Evolutionary conservation across 164 flowering plant species (phyloP), one percentile per base, ranked within the genome.

Genomic region (Paratinospora sagittata): DNA sequence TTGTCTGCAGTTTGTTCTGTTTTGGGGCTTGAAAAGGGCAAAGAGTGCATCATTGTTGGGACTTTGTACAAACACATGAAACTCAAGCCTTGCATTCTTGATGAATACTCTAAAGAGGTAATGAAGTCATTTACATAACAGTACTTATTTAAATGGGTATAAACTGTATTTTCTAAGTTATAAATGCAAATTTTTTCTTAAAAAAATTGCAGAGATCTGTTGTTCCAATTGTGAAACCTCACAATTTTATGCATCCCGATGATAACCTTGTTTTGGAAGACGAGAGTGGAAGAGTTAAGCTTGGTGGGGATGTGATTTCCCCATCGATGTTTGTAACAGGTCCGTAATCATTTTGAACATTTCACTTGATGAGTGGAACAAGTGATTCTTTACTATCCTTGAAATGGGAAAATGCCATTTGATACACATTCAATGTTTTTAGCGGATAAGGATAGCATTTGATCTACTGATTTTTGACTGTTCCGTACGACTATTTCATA

Each of bases 41-140:
- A 90, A 75, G 93, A 90, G 64, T 95, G 99, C 80, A 75, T 95
- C 49, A 74, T 93, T 67, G 91, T 95, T 72, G 99, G 99, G 63
- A 95, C 99, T 49, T 74, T 95, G n/a, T 95, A 86, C 86, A 95
- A 95, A 85, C 96, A 93, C 75, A 95, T 95, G 99, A 92, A 87
- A 78, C 95, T 95, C 65, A 95, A 92, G 78, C 98, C 97, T 74
- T 78, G 79, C 19, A 76, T 96, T 81, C 97, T 96, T 34, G 93
- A 89, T 73, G 99, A 93, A 75, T 91, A 91, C 79, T 88, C 97
- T 8, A 96, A 93, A 78, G 91, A 90, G 96, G 97, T 96, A 82
- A 41, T 55, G 0, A 41, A 12, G 45, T 36, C 6, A 55, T 69
- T 58, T 24, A n/a, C 12, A 24, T 16, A 33, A 2, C 12, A n/a